Conservation (phyloP, 306 rosid species). For the Malus fusca region DNA sequence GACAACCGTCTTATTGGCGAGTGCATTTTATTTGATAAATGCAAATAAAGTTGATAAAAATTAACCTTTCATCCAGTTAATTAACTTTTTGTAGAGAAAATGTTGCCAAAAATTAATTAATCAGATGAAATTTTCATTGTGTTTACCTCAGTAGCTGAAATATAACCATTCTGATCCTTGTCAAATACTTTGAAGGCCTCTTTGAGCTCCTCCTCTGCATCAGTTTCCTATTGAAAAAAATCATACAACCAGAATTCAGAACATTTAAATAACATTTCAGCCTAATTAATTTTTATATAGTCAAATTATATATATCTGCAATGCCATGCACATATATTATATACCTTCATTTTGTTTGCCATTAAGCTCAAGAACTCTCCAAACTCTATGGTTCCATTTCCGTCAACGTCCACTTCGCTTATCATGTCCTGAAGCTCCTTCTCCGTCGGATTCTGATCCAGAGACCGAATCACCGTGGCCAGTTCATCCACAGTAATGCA, state of each 20-base stretch:
- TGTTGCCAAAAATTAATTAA: background rate
- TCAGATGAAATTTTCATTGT: background rate
- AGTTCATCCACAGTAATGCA: slow-evolving; percentile 94
- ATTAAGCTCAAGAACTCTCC: slow-evolving; percentile 70
- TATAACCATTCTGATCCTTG: slow-evolving; percentile 87
- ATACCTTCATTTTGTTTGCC: slow-evolving; percentile 89
- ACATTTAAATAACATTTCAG: background rate
- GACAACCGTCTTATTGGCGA: background rate
- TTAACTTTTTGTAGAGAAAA: background rate
- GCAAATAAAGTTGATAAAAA: background rate
- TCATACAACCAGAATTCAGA: background rate
- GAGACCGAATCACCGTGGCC: slow-evolving; percentile 82
- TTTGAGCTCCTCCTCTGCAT: slow-evolving; percentile 80
- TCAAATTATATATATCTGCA: too few species aligned
- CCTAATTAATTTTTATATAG: background rate
- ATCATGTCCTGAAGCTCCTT: slow-evolving; percentile 92
- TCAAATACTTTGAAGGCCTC: slow-evolving; percentile 96
- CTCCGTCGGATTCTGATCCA: slow-evolving; percentile 94
- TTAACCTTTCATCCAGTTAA: background rate
- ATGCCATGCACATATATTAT: background rate
- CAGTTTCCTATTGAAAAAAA: slow-evolving; percentile 49
- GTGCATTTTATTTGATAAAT: background rate
- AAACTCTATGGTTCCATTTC: slow-evolving; percentile 89
- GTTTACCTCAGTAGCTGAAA: slow-evolving; percentile 83
- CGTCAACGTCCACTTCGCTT: slow-evolving; percentile 72